Conservation (phyloP, 2,329 filamentous ascomycete species). For the Cladophialophora exuberans region DNA sequence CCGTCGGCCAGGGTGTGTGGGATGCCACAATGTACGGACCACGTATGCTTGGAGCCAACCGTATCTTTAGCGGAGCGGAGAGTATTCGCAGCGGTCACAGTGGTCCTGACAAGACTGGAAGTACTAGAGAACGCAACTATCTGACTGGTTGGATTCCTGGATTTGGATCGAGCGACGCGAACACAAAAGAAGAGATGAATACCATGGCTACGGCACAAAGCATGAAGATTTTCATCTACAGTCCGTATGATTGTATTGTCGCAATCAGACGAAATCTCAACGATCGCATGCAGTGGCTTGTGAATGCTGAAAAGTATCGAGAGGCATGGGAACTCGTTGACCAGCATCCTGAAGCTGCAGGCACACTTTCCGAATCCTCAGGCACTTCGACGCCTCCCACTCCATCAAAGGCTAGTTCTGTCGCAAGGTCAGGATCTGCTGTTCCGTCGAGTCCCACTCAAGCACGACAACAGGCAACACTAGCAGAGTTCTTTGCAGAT, state of each 20-base stretch:
- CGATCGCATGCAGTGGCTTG: slow-evolving; percentile 84
- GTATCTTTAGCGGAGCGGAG: slow-evolving; percentile 74
- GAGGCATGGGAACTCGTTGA: slow-evolving; percentile 89
- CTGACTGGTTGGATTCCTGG: slow-evolving; percentile 58
- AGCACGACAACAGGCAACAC: slow-evolving; percentile 45
- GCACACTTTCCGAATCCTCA: slow-evolving; percentile 42
- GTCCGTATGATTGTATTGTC: slow-evolving; percentile 94
- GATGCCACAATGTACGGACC: slow-evolving; percentile 88
- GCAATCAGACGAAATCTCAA: slow-evolving; percentile 83
- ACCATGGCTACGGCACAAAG: slow-evolving; percentile 59
- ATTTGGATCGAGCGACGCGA: slow-evolving; percentile 41
- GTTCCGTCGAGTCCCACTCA: slow-evolving; percentile 36
- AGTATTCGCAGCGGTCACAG: slow-evolving; percentile 65
- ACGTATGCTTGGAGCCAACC: slow-evolving; percentile 55
- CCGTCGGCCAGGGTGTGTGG: slow-evolving; percentile 76
- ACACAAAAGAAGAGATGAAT: slow-evolving; percentile 46
- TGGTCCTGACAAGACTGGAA: slow-evolving; percentile 54
- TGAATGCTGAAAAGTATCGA: slow-evolving; percentile 79
- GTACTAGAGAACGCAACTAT: slow-evolving; percentile 54
- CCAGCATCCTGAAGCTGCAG: slow-evolving; percentile 75
- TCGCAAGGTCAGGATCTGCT: slow-evolving; percentile 34
- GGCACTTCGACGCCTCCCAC: slow-evolving; percentile 45
- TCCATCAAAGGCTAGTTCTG: slow-evolving; percentile 40
- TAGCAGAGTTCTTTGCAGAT: slow-evolving; percentile 73
- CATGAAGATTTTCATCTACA: slow-evolving; percentile 89